These are phyloP conservation scores for Kwoniella heveanensis DNA, from an alignment of 768 basidiomycete genomes.

Conservation along the genomic window DNA sequence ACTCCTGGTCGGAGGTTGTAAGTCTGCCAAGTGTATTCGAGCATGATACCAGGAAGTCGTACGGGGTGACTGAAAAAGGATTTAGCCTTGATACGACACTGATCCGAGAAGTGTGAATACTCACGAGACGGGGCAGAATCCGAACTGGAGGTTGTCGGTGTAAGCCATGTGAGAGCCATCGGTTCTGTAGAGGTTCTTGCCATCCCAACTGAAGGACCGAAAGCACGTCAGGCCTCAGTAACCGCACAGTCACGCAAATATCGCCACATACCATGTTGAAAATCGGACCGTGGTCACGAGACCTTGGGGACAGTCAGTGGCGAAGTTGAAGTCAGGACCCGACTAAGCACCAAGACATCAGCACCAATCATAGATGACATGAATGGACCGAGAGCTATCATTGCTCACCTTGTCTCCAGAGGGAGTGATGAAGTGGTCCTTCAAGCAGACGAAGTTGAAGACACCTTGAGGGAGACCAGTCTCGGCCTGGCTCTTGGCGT, in stretches of 20 bases:
- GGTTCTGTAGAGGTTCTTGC: constrained; percentile 36
- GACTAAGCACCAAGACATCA: constrained; percentile 3
- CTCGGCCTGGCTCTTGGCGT: constrained; percentile 10
- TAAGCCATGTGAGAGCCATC: constrained; percentile 38
- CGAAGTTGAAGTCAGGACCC: constrained; percentile 26
- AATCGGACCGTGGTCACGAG: constrained; percentile 31
- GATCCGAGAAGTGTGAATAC: neutral
- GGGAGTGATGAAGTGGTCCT: constrained; percentile 22
- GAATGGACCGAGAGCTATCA: constrained; percentile 28
- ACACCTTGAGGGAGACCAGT: constrained; percentile 7
- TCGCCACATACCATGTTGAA: constrained; percentile 24
- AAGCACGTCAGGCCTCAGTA: neutral
- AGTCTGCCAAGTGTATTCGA: constrained; percentile 39
- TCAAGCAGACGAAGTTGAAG: constrained; percentile 26
- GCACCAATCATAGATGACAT: neutral
- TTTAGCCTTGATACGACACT: neutral
- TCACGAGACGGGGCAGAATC: constrained; percentile 35
- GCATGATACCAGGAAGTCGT: constrained; percentile 38
- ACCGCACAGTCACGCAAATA: no score
- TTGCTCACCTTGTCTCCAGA: constrained; percentile 40
- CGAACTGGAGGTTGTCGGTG: constrained; percentile 19
- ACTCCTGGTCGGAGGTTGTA: constrained; percentile 54
- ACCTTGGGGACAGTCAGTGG: constrained; percentile 24
- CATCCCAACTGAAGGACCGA: constrained; percentile 28
- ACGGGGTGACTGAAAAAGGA: constrained; percentile 32